Percentiles rank a stretch among this genome's conserved stretches.
Evolutionary conservation across 2,329 filamentous ascomycete species (phyloP).

Genomic region (Cytospora leucostoma): DNA sequence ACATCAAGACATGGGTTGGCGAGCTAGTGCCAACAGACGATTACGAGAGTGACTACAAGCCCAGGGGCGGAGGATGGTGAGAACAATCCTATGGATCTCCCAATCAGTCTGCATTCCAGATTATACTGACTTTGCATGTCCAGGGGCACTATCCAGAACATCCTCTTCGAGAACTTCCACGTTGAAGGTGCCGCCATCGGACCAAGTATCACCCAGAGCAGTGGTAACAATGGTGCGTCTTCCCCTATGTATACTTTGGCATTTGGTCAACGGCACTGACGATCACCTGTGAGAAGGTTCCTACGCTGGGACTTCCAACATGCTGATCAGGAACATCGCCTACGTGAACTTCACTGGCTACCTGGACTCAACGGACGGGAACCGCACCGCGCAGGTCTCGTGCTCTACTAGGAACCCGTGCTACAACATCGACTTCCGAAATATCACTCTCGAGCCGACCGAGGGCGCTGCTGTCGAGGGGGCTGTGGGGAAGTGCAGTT

Average conservation of each 20-base stretch:
- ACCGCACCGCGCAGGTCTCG: slow-evolving; percentile 44
- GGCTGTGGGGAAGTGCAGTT: slow-evolving; percentile 36
- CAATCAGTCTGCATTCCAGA: accelerated
- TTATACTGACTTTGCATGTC: neutral
- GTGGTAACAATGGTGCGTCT: slow-evolving; percentile 45
- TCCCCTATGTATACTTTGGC: neutral
- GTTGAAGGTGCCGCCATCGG: slow-evolving; percentile 48
- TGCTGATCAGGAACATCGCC: slow-evolving; percentile 50
- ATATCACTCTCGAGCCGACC: slow-evolving; percentile 30
- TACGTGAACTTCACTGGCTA: slow-evolving; percentile 56
- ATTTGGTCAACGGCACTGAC: slow-evolving; percentile 1
- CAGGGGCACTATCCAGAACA: slow-evolving; percentile 51
- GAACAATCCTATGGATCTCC: neutral
- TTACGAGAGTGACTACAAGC: slow-evolving; percentile 51
- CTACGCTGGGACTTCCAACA: slow-evolving; percentile 49
- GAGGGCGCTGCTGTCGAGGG: slow-evolving; percentile 27
- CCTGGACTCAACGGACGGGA: slow-evolving; percentile 36
- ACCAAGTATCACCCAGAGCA: slow-evolving; percentile 49
- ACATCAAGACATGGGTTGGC: slow-evolving; percentile 60
- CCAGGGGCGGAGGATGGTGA: slow-evolving; percentile 50
- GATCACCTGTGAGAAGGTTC: slow-evolving; percentile 1
- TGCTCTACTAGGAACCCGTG: slow-evolving; percentile 53
- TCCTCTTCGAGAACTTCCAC: slow-evolving; percentile 53
- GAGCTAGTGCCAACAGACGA: slow-evolving; percentile 45
- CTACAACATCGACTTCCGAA: slow-evolving; percentile 47